Evolutionary conservation across 208 protist species (phyloP).

Genomic region (Willaertia magna): DNA sequence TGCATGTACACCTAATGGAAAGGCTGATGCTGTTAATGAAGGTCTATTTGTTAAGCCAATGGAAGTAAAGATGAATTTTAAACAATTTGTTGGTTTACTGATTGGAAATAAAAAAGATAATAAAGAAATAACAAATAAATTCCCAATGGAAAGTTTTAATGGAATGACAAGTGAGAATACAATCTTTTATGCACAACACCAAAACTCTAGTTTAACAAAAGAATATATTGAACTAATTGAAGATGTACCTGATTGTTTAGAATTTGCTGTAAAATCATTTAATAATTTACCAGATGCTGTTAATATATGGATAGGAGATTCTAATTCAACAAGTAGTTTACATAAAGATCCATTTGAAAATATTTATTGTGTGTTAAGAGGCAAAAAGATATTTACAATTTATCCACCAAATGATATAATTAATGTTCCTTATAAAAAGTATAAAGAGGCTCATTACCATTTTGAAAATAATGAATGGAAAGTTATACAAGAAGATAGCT

Average conservation of each 20-base stretch:
- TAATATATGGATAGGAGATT: slow-evolving; percentile 71
- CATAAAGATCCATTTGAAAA: slow-evolving; percentile 81
- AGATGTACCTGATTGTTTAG: not conserved
- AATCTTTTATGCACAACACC: slow-evolving; percentile 64
- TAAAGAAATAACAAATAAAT: not conserved
- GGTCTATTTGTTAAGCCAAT: slow-evolving; percentile 28
- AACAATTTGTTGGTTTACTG: not conserved
- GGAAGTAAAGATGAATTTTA: not conserved
- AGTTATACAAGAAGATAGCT: slow-evolving; percentile 21
- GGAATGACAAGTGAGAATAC: not conserved
- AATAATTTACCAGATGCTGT: slow-evolving; percentile 51
- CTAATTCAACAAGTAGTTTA: slow-evolving; percentile 56
- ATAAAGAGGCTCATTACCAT: slow-evolving; percentile 42
- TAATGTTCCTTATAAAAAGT: slow-evolving; percentile 53
- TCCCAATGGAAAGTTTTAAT: not conserved
- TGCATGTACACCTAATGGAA: slow-evolving; percentile 71
- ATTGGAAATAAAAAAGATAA: not conserved
- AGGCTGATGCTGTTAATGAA: slow-evolving; percentile 67
- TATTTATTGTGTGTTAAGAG: slow-evolving; percentile 65
- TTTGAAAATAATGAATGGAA: slow-evolving; percentile 18
- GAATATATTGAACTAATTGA: not conserved
- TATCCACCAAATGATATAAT: not conserved
- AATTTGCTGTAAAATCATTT: slow-evolving; percentile 18
- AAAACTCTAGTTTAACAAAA: slow-evolving; percentile 67
- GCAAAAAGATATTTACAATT: slow-evolving; percentile 43